Conservation (phyloP, 257 asterid genomes). For the Ocimum tenuiflorum region DNA sequence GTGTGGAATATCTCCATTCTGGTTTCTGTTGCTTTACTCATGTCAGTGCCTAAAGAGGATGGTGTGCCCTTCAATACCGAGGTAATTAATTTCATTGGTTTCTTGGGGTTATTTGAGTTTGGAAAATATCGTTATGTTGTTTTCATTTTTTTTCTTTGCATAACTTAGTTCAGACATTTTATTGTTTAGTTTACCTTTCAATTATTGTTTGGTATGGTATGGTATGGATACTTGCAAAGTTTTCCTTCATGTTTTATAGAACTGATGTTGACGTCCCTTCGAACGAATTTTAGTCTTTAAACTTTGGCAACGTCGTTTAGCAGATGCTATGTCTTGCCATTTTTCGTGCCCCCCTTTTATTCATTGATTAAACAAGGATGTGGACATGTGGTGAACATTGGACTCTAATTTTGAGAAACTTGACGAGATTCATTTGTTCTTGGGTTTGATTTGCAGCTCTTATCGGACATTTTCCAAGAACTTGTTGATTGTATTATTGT, state of each 20-base stretch:
- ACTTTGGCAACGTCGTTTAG: background rate
- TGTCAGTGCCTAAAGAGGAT: slow-evolving; percentile 46
- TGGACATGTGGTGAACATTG: background rate
- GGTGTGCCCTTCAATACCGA: slow-evolving; percentile 36
- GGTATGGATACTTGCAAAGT: background rate
- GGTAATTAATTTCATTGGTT: slow-evolving; percentile 31
- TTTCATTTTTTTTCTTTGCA: background rate
- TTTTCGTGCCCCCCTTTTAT: background rate
- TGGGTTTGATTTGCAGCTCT: slow-evolving; percentile 42
- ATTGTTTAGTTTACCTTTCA: background rate
- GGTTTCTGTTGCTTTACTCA: slow-evolving; percentile 18
- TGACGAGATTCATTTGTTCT: background rate
- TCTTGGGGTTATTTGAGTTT: background rate
- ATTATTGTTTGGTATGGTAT: background rate
- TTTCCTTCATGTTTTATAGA: background rate
- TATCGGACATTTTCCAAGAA: slow-evolving; percentile 48
- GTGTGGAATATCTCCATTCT: background rate
- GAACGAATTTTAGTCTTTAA: background rate
- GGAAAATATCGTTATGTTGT: background rate
- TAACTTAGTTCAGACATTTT: background rate
- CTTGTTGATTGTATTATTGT: slow-evolving; percentile 70
- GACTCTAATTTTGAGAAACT: background rate
- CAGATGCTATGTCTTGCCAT: background rate
- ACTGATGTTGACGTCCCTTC: background rate
- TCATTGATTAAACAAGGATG: background rate